Evolutionary conservation across 2,329 filamentous ascomycete genomes (phyloP), one percentile per base, ranked within the genome.

Genomic region (Camillea tinctor): DNA sequence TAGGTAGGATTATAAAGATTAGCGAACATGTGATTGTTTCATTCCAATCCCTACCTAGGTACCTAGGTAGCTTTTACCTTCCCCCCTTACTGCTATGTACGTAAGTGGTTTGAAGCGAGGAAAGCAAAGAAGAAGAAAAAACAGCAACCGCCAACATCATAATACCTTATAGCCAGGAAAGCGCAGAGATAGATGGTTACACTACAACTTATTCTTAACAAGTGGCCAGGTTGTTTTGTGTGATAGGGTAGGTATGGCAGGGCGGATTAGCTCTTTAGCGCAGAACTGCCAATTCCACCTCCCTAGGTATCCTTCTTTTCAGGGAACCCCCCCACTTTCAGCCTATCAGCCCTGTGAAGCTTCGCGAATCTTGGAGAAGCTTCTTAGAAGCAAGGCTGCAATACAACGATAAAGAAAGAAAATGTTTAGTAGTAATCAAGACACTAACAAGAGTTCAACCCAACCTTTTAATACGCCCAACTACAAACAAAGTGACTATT

Each of bases 281-380:
- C 26, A 9, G 13, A 30, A 30, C 26, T 44, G n/a, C n/a, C n/a
- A n/a, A n/a, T 44, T 44, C 36, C 17, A 44, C 11, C 17, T 44
- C 36, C 11, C 11, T 44, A 30, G 13, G n/a, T n/a, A n/a, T n/a
- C n/a, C n/a, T n/a, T 30, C 13, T 30, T 30, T 30, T 30, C 26
- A 30, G 26, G n/a, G 13, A 30, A 30, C 6, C 1, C 26, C 57
- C 50, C 66, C 67, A 66, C 66, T 67, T 62, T 54, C 57, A 63
- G 61, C 61, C 60, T 65, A 53, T 61, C 57, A 59, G 54, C 24
- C 60, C 24, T 60, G 59, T 70, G 68, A 73, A 69, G 66, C 64
- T 70, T 71, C 69, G 64, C 64, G 70, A 70, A 72, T 60, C 66
- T 70, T 62, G 60, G 60, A 65, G 65, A 71, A 66, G 57, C 54